Percentiles rank a stretch among this genome's conserved stretches.
These are phyloP conservation scores for Debaryomyces maramus DNA, from an alignment of 805 yeast genomes.

Conservation along the genomic window DNA sequence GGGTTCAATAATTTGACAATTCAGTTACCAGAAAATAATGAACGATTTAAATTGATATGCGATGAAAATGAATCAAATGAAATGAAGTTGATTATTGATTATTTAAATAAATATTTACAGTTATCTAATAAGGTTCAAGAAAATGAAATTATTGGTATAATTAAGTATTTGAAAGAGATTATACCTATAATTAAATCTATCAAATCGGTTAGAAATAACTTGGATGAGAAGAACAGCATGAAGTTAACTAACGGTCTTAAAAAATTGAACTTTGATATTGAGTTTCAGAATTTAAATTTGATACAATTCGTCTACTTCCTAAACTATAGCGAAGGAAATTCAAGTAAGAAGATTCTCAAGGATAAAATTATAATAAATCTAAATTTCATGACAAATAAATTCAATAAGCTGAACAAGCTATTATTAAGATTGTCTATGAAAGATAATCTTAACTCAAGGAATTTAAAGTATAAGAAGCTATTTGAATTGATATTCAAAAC, in stretches of 20 bases:
- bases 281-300: constrained; percentile 28
- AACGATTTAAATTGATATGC: constrained; percentile 15
- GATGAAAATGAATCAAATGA: constrained; percentile 11
- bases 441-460: constrained; percentile 37
- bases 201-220: constrained; percentile 14
- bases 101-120: constrained; percentile 13
- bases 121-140: constrained; percentile 8
- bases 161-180: constrained; percentile 33
- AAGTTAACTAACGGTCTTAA: constrained; percentile 31
- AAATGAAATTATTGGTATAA: constrained; percentile 29
- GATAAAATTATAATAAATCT: constrained; percentile 33
- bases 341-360: constrained; percentile 34
- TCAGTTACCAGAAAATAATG: constrained; percentile 16
- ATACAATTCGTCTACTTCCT: constrained; percentile 33
- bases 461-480: constrained; percentile 36
- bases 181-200: constrained; percentile 30
- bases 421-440: constrained; percentile 31
- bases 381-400: constrained; percentile 30
- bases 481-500: constrained; percentile 37
- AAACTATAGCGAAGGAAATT: constrained; percentile 23
- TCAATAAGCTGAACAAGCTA: constrained; percentile 22
- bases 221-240: constrained; percentile 11
- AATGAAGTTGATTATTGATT: constrained; percentile 13
- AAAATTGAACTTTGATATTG: constrained; percentile 32
- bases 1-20: constrained; percentile 17